Conservation (phyloP, 306 rosid species). For the Benincasa hispida region DNA sequence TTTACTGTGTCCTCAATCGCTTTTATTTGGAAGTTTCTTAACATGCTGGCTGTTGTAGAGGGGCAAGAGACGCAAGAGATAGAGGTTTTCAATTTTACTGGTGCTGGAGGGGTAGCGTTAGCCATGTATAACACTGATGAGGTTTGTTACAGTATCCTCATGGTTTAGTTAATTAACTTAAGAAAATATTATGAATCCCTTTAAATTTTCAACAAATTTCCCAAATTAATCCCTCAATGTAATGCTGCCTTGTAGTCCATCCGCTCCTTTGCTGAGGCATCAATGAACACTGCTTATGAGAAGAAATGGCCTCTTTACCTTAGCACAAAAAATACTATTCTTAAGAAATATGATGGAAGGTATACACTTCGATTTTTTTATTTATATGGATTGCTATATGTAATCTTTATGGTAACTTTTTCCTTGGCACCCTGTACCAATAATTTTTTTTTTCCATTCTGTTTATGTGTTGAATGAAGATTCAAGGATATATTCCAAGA, state of each 20-base stretch:
- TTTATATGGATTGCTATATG: background rate
- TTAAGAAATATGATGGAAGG: constrained; percentile 99
- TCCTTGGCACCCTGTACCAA: background rate
- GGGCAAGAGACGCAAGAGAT: constrained; percentile 63
- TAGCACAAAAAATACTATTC: constrained; percentile 94
- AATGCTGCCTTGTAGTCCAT: constrained; percentile 50
- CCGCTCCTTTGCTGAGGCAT: constrained; percentile 80
- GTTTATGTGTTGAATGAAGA: constrained; percentile 35
- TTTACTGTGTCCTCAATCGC: background rate
- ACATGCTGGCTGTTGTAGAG: constrained; percentile 52
- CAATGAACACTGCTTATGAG: constrained; percentile 75
- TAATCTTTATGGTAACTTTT: background rate
- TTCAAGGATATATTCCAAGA: constrained; percentile 99
- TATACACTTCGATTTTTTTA: constrained; percentile 18
- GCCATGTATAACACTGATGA: constrained; percentile 96
- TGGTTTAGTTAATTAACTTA: constrained; percentile 13
- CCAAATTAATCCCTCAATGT: constrained; percentile 8
- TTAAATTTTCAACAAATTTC: constrained; percentile 5
- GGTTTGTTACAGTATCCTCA: constrained; percentile 36
- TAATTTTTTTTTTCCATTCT: background rate
- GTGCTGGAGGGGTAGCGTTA: constrained; percentile 84
- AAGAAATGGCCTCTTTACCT: constrained; percentile 99
- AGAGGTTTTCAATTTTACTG: constrained; percentile 79
- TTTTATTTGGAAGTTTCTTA: background rate
- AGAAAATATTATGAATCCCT: constrained; percentile 7